Base-by-base conservation (phyloP, 2,329 filamentous ascomycete species). In the Elsinoe perseae region DNA sequence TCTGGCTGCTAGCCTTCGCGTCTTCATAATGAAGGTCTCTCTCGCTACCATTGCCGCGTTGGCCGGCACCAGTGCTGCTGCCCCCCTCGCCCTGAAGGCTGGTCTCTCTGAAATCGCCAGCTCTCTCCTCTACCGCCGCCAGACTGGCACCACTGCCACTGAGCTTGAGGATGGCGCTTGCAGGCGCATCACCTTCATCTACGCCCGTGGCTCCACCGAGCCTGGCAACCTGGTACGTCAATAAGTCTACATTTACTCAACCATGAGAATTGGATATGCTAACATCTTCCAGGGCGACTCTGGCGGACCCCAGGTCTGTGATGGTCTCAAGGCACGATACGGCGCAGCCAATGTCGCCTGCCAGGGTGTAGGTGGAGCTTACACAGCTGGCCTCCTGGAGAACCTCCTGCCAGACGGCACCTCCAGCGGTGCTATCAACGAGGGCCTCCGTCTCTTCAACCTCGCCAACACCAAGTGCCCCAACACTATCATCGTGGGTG, bases 131-230 rank as follows among this genome's bases (percentile, higher is more conserved):
- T 16, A 21, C 38, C 23, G 23, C 10, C 53, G 38, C 18, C 40
- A 56, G 53, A 44, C 50, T 20, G 27, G 34, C 23, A 48, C 7
- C 3, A 61, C 59, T 50, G 57, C 59, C 14, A 61, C 57, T 57
- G 61, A 62, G 42, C 43, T 62, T 12, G 48, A 52, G 28, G 50
- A 44, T n/a, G 61, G 60, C n/a, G 54, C 56, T 10, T 77, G 75
- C 66, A 73, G 72, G 43, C 63, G 70, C 25, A 72, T 78, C 59
- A 80, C 77, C 3, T 66, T 81, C 54, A 73, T 82, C 60, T 81
- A 78, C 58, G 79, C 79, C n/a, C 75, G 79, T 14, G 79, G 79
- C 6, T 80, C 78, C 7, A 74, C 72, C 5, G 77, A 81, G 63
- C 30, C 59, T 0, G 78, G 77, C 23, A 81, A 80, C 60, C 75